Evolutionary conservation across 2,329 filamentous ascomycete species (phyloP), one percentile per base, ranked within the genome.

Genomic region (Trichoderma sp.): DNA sequence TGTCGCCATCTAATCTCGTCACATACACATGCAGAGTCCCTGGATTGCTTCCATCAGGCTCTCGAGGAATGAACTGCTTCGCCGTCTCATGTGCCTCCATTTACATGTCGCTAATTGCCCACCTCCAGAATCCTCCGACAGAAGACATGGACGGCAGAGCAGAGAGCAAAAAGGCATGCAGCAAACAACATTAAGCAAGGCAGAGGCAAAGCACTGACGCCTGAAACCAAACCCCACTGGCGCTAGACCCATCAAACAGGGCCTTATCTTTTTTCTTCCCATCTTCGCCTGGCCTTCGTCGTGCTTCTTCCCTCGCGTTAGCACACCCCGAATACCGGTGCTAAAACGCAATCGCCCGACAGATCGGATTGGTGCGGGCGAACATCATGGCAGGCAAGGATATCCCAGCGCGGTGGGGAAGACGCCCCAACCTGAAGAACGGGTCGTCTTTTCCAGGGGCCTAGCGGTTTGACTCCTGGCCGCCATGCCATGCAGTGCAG

Each of bases 311-410:
- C 18, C 67, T 72, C 69, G 69, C 59, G n/a, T 50, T 53, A 64
- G 41, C 41, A 31, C 16, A 9, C 69, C 41, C 69, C 59, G 60
- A 64, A 56, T 38, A 65, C 69, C 74, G 50, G 60, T 64, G 67
- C 74, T 71, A 75, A 64, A 74, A 64, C 69, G 69, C 75, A 76
- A 68, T 76, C 50, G 75, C 75, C 74, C 62, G 71, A 76, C 63
- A 67, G 75, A 76, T 76, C 75, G 75, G 75, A 74, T 76, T 76
- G 29, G 50, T 68, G 60, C 68, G 71, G 53, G 69, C 63, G 65
- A 75, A 31, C 75, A 74, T 73, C 69, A 74, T 76, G 69, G 75
- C 75, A 76, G 71, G 50, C 75, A 74, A 74, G 75, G 75, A 59
- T 76, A 66, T 68, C 71, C 75, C 38, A 33, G 71, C 41, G 38